Evolutionary conservation across 1,284 basidiomycete genomes (phyloP).

Genomic region (Pseudozyma sp.): DNA sequence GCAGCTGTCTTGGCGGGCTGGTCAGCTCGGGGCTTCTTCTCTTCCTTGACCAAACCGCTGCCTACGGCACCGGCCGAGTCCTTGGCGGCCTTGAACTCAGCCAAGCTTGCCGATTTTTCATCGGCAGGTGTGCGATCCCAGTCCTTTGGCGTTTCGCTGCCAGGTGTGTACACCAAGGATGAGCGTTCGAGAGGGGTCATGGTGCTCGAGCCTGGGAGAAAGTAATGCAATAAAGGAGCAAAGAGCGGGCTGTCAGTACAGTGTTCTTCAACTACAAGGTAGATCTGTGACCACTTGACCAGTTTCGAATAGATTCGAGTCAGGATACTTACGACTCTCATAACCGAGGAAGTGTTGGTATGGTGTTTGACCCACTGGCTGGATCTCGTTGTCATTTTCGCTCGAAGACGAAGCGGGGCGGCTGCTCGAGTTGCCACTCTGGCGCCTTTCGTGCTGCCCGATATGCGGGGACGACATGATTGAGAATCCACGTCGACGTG

Average conservation of each 20-base stretch:
- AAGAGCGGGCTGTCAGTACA: neutral
- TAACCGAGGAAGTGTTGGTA: constrained; percentile 29
- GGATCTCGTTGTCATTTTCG: constrained; percentile 32
- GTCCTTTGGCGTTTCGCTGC: constrained; percentile 16
- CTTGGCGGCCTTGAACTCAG: constrained; percentile 45
- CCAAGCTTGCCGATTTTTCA: constrained; percentile 18
- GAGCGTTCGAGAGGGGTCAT: constrained; percentile 23
- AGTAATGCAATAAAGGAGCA: neutral
- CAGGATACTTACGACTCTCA: constrained; percentile 29
- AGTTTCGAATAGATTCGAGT: neutral
- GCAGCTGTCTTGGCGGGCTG: constrained; percentile 33
- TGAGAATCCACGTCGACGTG: constrained; percentile 1
- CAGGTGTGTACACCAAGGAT: constrained; percentile 19
- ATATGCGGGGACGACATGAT: constrained; percentile 31
- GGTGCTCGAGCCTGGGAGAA: constrained; percentile 24
- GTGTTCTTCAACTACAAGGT: too few species aligned
- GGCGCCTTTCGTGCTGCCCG: constrained; percentile 17
- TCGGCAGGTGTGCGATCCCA: constrained; percentile 23
- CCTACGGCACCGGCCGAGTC: constrained; percentile 41
- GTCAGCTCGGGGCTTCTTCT: constrained; percentile 34
- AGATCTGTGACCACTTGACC: too few species aligned
- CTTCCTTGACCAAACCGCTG: constrained; percentile 19
- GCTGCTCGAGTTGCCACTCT: constrained; percentile 38
- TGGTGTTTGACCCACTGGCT: constrained; percentile 20
- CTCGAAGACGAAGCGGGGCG: constrained; percentile 26